These are phyloP conservation scores for Phytophthora tentaculata DNA, from an alignment of 352 stramenopile species.

Conservation along the genomic window DNA sequence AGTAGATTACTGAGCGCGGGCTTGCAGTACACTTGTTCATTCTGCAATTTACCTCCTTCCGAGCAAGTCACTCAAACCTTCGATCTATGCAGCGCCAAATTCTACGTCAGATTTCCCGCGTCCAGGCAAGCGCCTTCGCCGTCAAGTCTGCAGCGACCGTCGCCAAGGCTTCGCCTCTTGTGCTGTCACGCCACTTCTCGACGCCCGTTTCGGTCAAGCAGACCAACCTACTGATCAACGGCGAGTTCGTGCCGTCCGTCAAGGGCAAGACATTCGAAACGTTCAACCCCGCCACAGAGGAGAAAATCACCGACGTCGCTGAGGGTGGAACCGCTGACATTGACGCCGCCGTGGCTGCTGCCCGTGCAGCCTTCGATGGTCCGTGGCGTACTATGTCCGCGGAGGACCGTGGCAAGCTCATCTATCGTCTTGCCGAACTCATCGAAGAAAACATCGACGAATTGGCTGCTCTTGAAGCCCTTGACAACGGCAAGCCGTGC, in stretches of 20 bases:
- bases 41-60: slow-evolving; percentile 15
- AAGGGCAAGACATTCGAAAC: slow-evolving; percentile 73
- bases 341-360: slow-evolving; percentile 63
- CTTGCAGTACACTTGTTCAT: slow-evolving; percentile 11
- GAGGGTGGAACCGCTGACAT: slow-evolving; percentile 64
- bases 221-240: slow-evolving; percentile 86
- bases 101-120: slow-evolving; percentile 39
- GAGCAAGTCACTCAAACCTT: slow-evolving; percentile 10
- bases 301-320: slow-evolving; percentile 72
- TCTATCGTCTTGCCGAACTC: slow-evolving; percentile 53
- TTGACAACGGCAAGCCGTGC: slow-evolving; percentile 95
- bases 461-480: slow-evolving; percentile 85
- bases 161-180: slow-evolving; percentile 28
- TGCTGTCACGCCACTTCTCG: slow-evolving; percentile 42
- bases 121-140: slow-evolving; percentile 18
- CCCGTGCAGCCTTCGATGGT: slow-evolving; percentile 62
- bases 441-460: slow-evolving; percentile 68
- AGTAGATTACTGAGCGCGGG: no score
- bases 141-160: slow-evolving; percentile 13
- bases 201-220: slow-evolving; percentile 49
- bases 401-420: slow-evolving; percentile 39
- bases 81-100: slow-evolving; percentile 45
- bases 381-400: slow-evolving; percentile 60
- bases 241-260: slow-evolving; percentile 73
- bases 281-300: slow-evolving; percentile 78